phyloP scores from a whole-genome alignment of 768 basidiomycete genomes.

The Mycena chlorophos region DNA sequence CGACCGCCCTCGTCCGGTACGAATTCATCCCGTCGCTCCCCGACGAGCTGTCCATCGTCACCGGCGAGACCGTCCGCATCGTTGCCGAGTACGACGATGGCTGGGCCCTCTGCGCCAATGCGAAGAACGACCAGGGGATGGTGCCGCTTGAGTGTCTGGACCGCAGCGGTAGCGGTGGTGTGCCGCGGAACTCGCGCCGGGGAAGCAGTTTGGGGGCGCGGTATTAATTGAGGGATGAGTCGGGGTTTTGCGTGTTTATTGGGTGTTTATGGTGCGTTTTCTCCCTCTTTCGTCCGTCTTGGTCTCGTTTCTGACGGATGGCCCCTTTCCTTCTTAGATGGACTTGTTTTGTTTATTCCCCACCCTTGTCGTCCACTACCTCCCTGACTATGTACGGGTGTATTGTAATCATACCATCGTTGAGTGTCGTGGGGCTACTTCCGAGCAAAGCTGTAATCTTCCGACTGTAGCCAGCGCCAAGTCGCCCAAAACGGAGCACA shows the following conservation, averaged over 20 bases:
- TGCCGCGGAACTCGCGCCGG: constrained; percentile 15
- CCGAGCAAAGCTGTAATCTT: too few relatives aligned
- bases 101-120: constrained; percentile 68
- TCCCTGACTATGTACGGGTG: too few relatives aligned
- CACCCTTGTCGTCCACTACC: too few relatives aligned
- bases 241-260: too few relatives aligned
- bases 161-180: constrained; percentile 19
- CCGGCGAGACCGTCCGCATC: constrained; percentile 59
- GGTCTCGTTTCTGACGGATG: too few relatives aligned
- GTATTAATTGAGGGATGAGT: too few relatives aligned
- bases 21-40: constrained; percentile 68
- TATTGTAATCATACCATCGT: too few relatives aligned
- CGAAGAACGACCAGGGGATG: constrained; percentile 68
- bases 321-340: too few relatives aligned
- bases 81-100: constrained; percentile 72
- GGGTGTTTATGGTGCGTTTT: neutral
- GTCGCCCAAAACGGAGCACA: too few relatives aligned
- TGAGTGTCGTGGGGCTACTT: too few relatives aligned
- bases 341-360: too few relatives aligned
- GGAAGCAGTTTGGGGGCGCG: neutral
- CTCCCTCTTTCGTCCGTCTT: neutral
- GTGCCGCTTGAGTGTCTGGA: constrained; percentile 76
- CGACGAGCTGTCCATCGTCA: constrained; percentile 66
- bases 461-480: too few relatives aligned
- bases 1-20: constrained; percentile 46